Conservation (phyloP, 169 alveolate species). For the Plasmodium cynomolgi region DNA sequence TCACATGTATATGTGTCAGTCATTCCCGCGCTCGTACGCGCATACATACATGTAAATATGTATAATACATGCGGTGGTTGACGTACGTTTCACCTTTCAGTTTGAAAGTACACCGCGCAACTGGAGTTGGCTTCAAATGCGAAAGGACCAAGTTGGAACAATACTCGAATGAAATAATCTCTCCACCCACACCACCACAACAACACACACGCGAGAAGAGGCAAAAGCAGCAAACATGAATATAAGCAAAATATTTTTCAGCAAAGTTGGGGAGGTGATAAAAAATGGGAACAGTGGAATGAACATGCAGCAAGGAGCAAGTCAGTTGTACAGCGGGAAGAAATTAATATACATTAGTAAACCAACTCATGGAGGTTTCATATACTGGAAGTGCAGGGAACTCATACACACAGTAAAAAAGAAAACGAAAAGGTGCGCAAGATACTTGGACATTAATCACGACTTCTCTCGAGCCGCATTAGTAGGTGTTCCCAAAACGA, state of each 20-base stretch:
- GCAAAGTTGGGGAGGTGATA: constrained; percentile 24
- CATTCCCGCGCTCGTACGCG: not conserved
- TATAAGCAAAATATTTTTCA: constrained; percentile 1
- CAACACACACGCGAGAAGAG: not conserved
- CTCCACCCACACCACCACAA: not conserved
- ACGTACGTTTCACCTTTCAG: not conserved
- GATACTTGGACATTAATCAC: constrained; percentile 78
- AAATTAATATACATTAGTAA: constrained; percentile 71
- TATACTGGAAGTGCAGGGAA: constrained; percentile 81
- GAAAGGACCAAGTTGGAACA: not conserved
- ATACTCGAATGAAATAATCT: not conserved
- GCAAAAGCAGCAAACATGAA: constrained; percentile 5
- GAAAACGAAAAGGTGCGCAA: constrained; percentile 76
- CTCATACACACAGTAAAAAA: constrained; percentile 51
- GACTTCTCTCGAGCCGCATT: constrained; percentile 78
- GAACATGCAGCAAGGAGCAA: not conserved
- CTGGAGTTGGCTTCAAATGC: not conserved
- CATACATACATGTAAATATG: not conserved
- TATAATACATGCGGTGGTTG: not conserved
- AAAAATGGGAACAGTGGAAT: constrained; percentile 41
- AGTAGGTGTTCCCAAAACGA: constrained; percentile 85
- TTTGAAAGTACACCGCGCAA: not conserved
- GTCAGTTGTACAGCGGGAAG: not conserved
- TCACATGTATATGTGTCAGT: not conserved
- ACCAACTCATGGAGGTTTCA: constrained; percentile 83